A percentile compares a stretch with the other conserved stretches of the same genome.
These are phyloP conservation scores for Solanum chilense DNA, from an alignment of 257 asterid species.

Conservation along the genomic window DNA sequence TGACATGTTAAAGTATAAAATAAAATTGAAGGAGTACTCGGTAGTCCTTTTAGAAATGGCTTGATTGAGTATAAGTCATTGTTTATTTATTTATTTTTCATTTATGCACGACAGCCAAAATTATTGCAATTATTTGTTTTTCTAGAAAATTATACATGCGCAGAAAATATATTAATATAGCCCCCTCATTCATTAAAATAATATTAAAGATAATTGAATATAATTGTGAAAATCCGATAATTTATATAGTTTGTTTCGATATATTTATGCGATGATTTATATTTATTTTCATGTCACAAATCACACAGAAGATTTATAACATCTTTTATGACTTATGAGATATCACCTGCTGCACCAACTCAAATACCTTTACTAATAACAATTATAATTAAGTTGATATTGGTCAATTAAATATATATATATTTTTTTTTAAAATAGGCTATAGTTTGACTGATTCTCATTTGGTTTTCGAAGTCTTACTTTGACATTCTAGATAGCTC, in stretches of 20 bases:
- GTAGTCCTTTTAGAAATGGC: background rate
- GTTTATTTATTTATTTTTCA: background rate
- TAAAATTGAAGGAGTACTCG: background rate
- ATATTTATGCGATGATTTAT: accelerated
- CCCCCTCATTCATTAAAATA: background rate
- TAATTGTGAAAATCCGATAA: background rate
- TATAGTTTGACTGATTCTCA: background rate
- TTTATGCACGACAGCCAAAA: background rate
- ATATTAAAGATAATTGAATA: background rate
- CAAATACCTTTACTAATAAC: accelerated
- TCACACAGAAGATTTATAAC: background rate
- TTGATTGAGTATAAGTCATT: background rate
- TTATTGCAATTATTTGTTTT: background rate
- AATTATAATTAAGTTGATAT: background rate
- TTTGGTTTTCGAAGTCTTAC: background rate
- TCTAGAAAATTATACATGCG: background rate
- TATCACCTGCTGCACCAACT: background rate
- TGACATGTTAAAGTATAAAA: background rate
- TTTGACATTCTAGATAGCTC: background rate
- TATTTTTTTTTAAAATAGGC: background rate
- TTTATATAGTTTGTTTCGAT: background rate
- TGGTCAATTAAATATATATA: background rate
- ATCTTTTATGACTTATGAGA: background rate
- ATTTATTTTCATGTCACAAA: background rate
- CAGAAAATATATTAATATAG: background rate